Evolutionary conservation across 2,329 filamentous ascomycete genomes (phyloP).

Genomic region (Diaporthe amygdali): DNA sequence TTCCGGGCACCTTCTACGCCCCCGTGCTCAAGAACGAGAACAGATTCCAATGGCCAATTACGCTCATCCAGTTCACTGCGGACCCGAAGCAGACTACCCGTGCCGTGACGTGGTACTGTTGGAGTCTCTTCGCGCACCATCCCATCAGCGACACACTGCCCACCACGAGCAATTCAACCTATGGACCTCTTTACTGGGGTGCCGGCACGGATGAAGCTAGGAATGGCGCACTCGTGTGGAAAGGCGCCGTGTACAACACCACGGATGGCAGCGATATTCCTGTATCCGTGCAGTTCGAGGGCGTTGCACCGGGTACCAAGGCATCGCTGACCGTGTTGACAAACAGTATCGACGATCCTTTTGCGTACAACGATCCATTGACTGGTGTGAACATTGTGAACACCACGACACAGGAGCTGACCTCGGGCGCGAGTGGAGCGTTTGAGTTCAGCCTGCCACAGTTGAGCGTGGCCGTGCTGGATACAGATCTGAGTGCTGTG

Average conservation of each 20-base stretch:
- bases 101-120: conserved; percentile 56
- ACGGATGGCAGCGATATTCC: conserved; percentile 49
- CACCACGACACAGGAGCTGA: conserved; percentile 42
- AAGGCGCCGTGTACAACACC: conserved; percentile 58
- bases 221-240: conserved; percentile 49
- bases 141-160: conserved; percentile 53
- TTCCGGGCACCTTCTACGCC: conserved; percentile 58
- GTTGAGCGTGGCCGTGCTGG: conserved; percentile 61
- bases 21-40: conserved; percentile 56
- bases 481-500: conserved; percentile 37
- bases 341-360: conserved; percentile 45
- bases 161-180: conserved; percentile 42
- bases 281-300: conserved; percentile 51
- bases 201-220: conserved; percentile 49
- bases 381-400: conserved; percentile 56
- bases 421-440: conserved; percentile 47
- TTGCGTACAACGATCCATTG: conserved; percentile 48
- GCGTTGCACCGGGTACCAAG: conserved; percentile 42
- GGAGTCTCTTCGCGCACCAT: conserved; percentile 54
- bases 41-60: conserved; percentile 55
- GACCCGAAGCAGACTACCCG: conserved; percentile 53
- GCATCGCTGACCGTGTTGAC: conserved; percentile 51
- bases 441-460: conserved; percentile 59
- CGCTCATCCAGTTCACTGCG: conserved; percentile 54
- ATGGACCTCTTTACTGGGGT: conserved; percentile 56